Evolutionary conservation across 1,139 yeast species (phyloP), one percentile per base, ranked within the genome.

Genomic region (Insectozyma bohioensis): DNA sequence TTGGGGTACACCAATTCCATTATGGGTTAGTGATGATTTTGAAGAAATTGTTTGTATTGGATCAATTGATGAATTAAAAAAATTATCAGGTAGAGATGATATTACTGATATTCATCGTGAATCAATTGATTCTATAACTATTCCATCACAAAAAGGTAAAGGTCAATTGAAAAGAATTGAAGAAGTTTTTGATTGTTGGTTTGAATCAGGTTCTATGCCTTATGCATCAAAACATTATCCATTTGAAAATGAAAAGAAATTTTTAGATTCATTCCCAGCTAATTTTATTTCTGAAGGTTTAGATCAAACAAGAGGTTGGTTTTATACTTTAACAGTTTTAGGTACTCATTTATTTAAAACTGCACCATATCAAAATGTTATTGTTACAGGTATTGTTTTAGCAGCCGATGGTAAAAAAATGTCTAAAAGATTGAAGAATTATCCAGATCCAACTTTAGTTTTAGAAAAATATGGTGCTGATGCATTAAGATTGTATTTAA

Each of bases 271-370:
- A 33, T 92, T 85, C 80, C 98, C 98, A 34, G 99, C 96, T 24
- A 92, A 94, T 62, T 92, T 92, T 63, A 94, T 92, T 51, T 84
- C 97, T 41, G 99, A 92, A 72, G 99, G 99, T 67, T 78, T 92
- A 51, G 99, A 92, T 68, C 99, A 92, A 72, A 92, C 99, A 34
- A 86, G 99, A 78, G 99, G 99, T 58, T 92, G 99, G 99, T 94
- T 94, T 68, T 94, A 94, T 65, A 92, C 98, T 32, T 74, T 94
- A 58, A 83, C 95, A 26, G 97, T 94, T 17, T 74, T 94, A 52
- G 98, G 98, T 59, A 87, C 96, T 39, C 97, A 92, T 51, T 70
- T 94, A 52, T 92, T 92, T 68, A 84, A 85, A 52, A 77, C 81
- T 39, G 95, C 95, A 43, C 97, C 98, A 30, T 94, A 85, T 72